A percentile compares a stretch with the other conserved stretches of the same genome.
Evolutionary conservation across 2,329 filamentous ascomycete genomes (phyloP).

Genomic region (Corniculantispora saksenae): DNA sequence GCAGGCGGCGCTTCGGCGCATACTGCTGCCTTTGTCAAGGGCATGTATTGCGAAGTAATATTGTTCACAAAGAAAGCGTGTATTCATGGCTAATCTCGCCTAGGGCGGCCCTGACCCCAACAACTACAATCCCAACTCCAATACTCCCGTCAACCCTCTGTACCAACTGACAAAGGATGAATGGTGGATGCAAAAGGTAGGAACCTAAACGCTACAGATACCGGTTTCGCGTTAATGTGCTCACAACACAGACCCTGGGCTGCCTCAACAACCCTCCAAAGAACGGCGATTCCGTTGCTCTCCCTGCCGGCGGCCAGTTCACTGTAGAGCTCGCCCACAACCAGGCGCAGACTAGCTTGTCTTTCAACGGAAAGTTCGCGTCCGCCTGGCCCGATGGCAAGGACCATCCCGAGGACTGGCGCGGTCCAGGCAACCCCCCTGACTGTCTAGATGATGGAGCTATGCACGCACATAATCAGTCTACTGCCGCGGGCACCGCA

Average conservation of each 20-base stretch:
- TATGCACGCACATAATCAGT: conserved; percentile 47
- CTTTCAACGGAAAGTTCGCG: conserved; percentile 39
- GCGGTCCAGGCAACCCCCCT: conserved; percentile 34
- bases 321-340: conserved; percentile 53
- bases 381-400: conserved; percentile 50
- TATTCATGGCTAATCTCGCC: background rate
- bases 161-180: conserved; percentile 44
- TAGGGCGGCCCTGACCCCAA: conserved; percentile 34
- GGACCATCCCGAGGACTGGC: conserved; percentile 47
- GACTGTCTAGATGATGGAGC: conserved; percentile 42
- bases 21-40: conserved; percentile 24
- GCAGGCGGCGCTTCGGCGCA: conserved; percentile 23
- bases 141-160: conserved; percentile 47
- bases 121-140: conserved; percentile 43
- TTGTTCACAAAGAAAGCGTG: background rate
- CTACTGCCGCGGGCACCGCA: conserved; percentile 46
- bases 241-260: conserved; percentile 36
- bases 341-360: conserved; percentile 48
- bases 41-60: conserved; percentile 26
- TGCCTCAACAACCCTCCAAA: conserved; percentile 42
- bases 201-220: too few relatives aligned
- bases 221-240: background rate
- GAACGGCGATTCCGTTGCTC: conserved; percentile 37
- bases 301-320: conserved; percentile 50
- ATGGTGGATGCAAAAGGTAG: conserved; percentile 52